Conservation (phyloP, 345 rosid genomes). For the Sisymbrium irio region DNA sequence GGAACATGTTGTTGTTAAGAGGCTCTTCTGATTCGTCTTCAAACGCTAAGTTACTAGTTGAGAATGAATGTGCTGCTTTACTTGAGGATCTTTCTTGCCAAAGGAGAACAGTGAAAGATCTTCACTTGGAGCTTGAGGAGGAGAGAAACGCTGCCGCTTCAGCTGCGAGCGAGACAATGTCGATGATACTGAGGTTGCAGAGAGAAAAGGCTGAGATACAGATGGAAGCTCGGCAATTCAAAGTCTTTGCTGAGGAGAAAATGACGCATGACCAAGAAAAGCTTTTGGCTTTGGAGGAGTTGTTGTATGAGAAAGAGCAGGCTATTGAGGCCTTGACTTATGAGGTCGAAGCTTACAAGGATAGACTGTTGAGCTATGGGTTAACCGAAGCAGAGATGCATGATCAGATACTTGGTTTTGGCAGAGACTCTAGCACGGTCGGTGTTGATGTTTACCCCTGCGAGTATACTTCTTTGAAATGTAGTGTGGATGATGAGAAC, state of each 20-base stretch:
- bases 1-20: slow-evolving; percentile 38
- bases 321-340: slow-evolving; percentile 60
- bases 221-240: slow-evolving; percentile 87
- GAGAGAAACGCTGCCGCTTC: slow-evolving; percentile 85
- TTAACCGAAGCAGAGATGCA: slow-evolving; percentile 64
- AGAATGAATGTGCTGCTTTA: slow-evolving; percentile 63
- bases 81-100: slow-evolving; percentile 66
- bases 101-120: slow-evolving; percentile 53
- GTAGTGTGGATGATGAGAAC: slow-evolving; percentile 58
- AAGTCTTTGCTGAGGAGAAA: slow-evolving; percentile 70
- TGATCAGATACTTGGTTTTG: slow-evolving; percentile 45
- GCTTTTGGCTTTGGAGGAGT: slow-evolving; percentile 52
- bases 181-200: slow-evolving; percentile 88
- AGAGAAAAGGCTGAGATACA: slow-evolving; percentile 93
- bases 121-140: slow-evolving; percentile 66
- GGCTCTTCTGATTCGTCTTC: slow-evolving; percentile 44
- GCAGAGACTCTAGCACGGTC: slow-evolving; percentile 42
- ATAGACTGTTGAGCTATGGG: slow-evolving; percentile 78
- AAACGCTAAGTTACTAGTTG: slow-evolving; percentile 61
- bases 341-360: slow-evolving; percentile 82
- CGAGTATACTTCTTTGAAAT: slow-evolving; percentile 60
- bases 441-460: slow-evolving; percentile 44
- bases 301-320: slow-evolving; percentile 81
- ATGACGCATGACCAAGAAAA: slow-evolving; percentile 78
- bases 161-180: slow-evolving; percentile 91